phyloP scores from a whole-genome alignment of 1,284 basidiomycete genomes.

The Ceratobasidium sp. region DNA sequence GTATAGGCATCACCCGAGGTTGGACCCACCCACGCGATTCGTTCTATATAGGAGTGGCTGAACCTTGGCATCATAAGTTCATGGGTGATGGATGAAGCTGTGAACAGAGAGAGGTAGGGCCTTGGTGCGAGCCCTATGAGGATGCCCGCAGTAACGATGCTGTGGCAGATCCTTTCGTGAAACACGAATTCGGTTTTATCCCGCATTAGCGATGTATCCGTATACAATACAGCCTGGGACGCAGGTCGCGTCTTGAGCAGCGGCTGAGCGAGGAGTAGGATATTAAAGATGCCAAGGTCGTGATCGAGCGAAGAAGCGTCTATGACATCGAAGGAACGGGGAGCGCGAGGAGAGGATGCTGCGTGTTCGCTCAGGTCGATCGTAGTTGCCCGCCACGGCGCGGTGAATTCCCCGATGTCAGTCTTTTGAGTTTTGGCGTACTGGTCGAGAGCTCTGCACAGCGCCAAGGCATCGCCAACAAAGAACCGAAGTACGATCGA shows the following conservation, averaged over 20 bases:
- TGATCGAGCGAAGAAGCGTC: conserved; percentile 57
- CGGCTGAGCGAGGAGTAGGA: conserved; percentile 60
- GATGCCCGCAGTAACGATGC: conserved; percentile 60
- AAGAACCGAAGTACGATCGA: conserved; percentile 33
- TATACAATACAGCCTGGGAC: conserved; percentile 59
- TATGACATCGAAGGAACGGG: background rate
- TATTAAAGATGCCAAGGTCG: conserved; percentile 66
- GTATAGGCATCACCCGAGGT: conserved; percentile 51
- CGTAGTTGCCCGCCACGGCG: conserved; percentile 31
- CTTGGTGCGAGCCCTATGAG: conserved; percentile 62
- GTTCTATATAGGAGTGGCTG: conserved; percentile 3
- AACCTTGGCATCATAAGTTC: conserved; percentile 55
- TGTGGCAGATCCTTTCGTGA: conserved; percentile 57
- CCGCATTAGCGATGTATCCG: conserved; percentile 59
- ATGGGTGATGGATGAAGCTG: conserved; percentile 61
- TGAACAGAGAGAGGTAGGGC: conserved; percentile 61
- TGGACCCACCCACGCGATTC: conserved; percentile 28
- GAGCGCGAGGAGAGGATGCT: conserved; percentile 20
- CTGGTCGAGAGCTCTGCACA: too few species aligned
- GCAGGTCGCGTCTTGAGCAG: conserved; percentile 56
- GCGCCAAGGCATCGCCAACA: conserved; percentile 16
- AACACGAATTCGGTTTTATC: conserved; percentile 57
- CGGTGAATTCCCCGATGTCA: conserved; percentile 23
- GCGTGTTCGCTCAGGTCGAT: conserved; percentile 29
- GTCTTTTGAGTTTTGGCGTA: conserved; percentile 38